Conservation (phyloP, 2,329 filamentous ascomycete genomes). For the Pestalotiopsis sp. region DNA sequence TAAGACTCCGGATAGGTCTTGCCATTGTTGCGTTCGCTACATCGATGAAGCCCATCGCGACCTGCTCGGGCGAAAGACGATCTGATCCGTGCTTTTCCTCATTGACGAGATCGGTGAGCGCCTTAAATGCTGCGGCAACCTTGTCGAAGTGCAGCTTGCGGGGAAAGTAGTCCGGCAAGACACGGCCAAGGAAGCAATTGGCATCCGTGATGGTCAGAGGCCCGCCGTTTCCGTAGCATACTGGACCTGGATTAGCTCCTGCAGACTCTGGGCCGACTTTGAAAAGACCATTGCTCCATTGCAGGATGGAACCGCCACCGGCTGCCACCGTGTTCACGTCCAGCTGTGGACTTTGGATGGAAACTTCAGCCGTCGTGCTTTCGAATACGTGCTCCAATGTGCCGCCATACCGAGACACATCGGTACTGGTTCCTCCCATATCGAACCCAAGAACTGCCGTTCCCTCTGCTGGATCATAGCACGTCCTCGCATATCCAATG, state of each 20-base stretch:
- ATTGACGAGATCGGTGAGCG: conserved; percentile 45
- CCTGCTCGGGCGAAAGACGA: conserved; percentile 34
- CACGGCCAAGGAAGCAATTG: conserved; percentile 67
- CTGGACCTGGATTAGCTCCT: conserved; percentile 70
- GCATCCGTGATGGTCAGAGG: conserved; percentile 74
- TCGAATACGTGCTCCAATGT: conserved; percentile 59
- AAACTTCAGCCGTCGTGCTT: conserved; percentile 71
- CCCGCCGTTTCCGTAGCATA: conserved; percentile 75
- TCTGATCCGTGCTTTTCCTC: conserved; percentile 13
- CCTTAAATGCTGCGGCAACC: conserved; percentile 38
- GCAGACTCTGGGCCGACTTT: conserved; percentile 57
- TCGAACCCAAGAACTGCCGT: conserved; percentile 64
- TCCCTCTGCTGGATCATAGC: conserved; percentile 6
- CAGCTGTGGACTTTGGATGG: conserved; percentile 68
- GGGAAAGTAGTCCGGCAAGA: conserved; percentile 66
- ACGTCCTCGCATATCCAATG: conserved; percentile 12
- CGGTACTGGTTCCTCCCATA: conserved; percentile 73
- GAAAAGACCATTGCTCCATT: conserved; percentile 72
- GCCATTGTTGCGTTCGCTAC: conserved; percentile 79
- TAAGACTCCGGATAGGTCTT: conserved; percentile 64
- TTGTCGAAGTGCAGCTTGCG: conserved; percentile 47
- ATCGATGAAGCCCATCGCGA: conserved; percentile 72
- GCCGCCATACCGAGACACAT: conserved; percentile 68
- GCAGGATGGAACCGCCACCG: conserved; percentile 55
- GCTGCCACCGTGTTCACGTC: conserved; percentile 73